Evolutionary conservation across 2,329 filamentous ascomycete species (phyloP).

Genomic region (Monosporascus sp.): DNA sequence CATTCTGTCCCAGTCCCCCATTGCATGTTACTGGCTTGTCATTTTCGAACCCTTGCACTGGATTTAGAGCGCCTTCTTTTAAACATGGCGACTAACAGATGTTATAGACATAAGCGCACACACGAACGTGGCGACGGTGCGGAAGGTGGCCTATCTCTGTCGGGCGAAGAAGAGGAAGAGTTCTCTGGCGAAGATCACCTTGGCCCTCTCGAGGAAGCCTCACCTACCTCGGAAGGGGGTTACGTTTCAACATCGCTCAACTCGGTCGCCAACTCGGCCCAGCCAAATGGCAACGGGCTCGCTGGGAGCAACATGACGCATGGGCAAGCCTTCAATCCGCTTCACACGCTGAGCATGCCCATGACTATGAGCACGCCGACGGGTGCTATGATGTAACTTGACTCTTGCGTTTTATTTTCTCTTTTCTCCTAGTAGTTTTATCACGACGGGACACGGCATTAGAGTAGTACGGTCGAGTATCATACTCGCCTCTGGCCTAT

Average conservation of each 20-base stretch:
- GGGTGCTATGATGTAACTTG: constrained; percentile 30
- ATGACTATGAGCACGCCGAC: constrained; percentile 57
- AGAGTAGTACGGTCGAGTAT: neutral
- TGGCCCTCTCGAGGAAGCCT: constrained; percentile 73
- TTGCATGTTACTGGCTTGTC: too few species aligned
- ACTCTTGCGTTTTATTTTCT: constrained; percentile 4
- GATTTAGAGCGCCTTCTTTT: constrained; percentile 14
- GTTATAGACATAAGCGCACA: constrained; percentile 73
- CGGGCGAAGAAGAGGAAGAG: constrained; percentile 83
- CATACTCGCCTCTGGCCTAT: neutral
- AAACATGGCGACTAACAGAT: constrained; percentile 28
- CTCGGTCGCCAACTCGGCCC: constrained; percentile 32
- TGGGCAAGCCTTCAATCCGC: constrained; percentile 46
- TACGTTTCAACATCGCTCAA: constrained; percentile 53
- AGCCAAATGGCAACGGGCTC: constrained; percentile 22
- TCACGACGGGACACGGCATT: constrained; percentile 16
- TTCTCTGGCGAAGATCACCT: constrained; percentile 78
- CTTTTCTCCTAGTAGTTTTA: constrained; percentile 14
- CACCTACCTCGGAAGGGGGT: constrained; percentile 64
- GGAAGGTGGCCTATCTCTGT: constrained; percentile 55
- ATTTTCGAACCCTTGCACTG: constrained; percentile 25
- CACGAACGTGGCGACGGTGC: constrained; percentile 60
- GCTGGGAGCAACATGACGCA: constrained; percentile 25
- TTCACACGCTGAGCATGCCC: constrained; percentile 59
- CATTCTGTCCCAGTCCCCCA: neutral